Evolutionary conservation across 768 basidiomycete genomes (phyloP), one percentile per base, ranked within the genome.

Genomic region (Amanita muscaria): DNA sequence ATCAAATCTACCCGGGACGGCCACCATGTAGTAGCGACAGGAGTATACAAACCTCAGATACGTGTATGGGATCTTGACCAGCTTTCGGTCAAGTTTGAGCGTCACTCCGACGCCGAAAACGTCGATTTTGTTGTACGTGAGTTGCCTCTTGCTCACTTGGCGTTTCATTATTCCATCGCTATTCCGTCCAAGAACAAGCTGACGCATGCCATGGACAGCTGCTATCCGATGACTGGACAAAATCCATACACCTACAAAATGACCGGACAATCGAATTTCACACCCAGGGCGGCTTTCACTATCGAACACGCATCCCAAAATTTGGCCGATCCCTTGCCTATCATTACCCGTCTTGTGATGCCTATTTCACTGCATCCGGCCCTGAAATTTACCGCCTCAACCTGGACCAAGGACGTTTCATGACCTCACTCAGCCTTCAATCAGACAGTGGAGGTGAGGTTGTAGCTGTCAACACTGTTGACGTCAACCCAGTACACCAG

Each of bases 181-280:
- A 29, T 29, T 29, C 7, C 27, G 1, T 30, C 8, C n/a, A 31
- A 40, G 39, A 16, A 12, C 12, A 40, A 40, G 14, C 22, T 40
- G 15, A 40, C 24, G 2, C 23, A 27, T 14, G 4, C n/a, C 24
- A 15, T 19, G 5, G 18, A 5, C 63, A 96, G 92, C 83, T 90
- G 54, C 72, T 98, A 6, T 97, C 93, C 1, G 88, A 93, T 57
- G 94, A 98, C 69, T 98, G 94, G 94, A 98, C 94, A 5, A 98
- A 98, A 61, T 83, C 88, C n/a, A 73, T 97, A 50, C 92, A 96
- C 60, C 75, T 99, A 2, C 96, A 98, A 73, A 83, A 84, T 40
- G 92, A 97, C 67, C 82, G 96, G n/a, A 88, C 88, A 4, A 62
- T 99, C 44, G 89, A 92, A 56, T 70, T 99, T 4, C 96, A 99